These are phyloP conservation scores for Rusavskia elegans DNA, from an alignment of 495 filamentous ascomycete genomes.

Conservation along the genomic window DNA sequence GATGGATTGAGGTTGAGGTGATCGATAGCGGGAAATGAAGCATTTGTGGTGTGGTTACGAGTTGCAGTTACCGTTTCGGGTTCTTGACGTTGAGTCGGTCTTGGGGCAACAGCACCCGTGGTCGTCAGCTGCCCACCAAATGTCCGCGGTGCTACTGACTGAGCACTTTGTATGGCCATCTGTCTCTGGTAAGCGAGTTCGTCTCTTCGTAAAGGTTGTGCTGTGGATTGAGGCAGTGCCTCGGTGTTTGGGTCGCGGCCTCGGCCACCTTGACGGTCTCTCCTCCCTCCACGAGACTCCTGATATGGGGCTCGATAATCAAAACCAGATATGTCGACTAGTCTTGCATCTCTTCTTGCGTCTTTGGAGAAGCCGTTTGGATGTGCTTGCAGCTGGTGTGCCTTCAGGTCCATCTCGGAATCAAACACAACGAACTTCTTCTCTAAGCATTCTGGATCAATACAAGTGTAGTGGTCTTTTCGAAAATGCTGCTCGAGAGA, in stretches of 20 bases:
- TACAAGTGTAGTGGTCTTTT: slow-evolving; percentile 73
- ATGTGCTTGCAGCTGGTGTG: slow-evolving; percentile 63
- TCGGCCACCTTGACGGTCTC: slow-evolving; percentile 37
- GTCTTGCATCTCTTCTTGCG: slow-evolving; percentile 64
- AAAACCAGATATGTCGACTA: slow-evolving; percentile 77
- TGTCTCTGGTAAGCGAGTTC: slow-evolving; percentile 88
- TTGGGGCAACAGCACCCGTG: slow-evolving; percentile 29
- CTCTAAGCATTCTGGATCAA: slow-evolving; percentile 74
- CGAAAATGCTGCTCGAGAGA: slow-evolving; percentile 71
- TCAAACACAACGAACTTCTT: slow-evolving; percentile 98
- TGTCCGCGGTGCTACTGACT: slow-evolving; percentile 56
- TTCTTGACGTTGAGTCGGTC: slow-evolving; percentile 20
- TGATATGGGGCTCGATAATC: slow-evolving; percentile 62
- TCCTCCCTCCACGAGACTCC: slow-evolving; percentile 41
- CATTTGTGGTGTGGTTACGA: slow-evolving; percentile 14
- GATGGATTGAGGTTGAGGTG: slow-evolving; percentile 20
- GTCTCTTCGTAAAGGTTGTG: slow-evolving; percentile 69
- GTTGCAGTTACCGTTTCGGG: slow-evolving; percentile 25
- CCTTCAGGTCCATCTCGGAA: slow-evolving; percentile 84
- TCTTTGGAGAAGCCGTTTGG: slow-evolving; percentile 68
- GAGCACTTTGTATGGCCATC: slow-evolving; percentile 76
- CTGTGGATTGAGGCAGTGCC: slow-evolving; percentile 57
- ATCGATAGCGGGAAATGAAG: slow-evolving; percentile 25
- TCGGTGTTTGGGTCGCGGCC: slow-evolving; percentile 68
- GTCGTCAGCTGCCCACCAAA: slow-evolving; percentile 70